phyloP scores from a whole-genome alignment of 495 filamentous ascomycete species.

The Tuber calosporum region DNA sequence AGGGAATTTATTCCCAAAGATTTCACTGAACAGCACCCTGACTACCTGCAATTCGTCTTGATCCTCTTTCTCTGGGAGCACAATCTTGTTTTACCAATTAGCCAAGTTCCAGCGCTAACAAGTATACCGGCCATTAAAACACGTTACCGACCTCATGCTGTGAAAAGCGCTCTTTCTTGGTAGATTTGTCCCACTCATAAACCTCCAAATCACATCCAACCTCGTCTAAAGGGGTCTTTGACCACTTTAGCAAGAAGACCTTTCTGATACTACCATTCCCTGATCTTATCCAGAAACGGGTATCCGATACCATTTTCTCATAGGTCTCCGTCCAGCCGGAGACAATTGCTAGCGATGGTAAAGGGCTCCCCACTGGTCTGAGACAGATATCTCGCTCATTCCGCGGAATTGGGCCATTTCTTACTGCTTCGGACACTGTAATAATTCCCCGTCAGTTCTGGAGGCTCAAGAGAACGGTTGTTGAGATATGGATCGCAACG shows the following conservation, averaged over 20 bases:
- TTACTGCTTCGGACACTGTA: not conserved
- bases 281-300: not conserved
- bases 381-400: not conserved
- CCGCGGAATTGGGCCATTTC: not conserved
- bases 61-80: not conserved
- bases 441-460: not conserved
- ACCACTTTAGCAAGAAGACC: not conserved
- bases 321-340: not conserved
- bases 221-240: not conserved
- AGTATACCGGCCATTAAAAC: not conserved
- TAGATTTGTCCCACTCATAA: not conserved
- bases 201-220: not conserved
- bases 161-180: not conserved
- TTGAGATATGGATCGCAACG: not conserved
- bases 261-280: not conserved
- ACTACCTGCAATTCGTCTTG: not conserved
- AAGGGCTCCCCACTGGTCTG: not conserved
- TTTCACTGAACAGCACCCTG: not conserved
- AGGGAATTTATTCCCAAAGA: not conserved
- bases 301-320: not conserved
- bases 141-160: not conserved
- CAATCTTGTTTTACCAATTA: not conserved
- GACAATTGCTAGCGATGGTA: not conserved
- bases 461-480: not conserved
- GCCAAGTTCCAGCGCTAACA: not conserved